Conservation (phyloP, 805 yeast species). For the Wickerhamomyces subpelliculosus region DNA sequence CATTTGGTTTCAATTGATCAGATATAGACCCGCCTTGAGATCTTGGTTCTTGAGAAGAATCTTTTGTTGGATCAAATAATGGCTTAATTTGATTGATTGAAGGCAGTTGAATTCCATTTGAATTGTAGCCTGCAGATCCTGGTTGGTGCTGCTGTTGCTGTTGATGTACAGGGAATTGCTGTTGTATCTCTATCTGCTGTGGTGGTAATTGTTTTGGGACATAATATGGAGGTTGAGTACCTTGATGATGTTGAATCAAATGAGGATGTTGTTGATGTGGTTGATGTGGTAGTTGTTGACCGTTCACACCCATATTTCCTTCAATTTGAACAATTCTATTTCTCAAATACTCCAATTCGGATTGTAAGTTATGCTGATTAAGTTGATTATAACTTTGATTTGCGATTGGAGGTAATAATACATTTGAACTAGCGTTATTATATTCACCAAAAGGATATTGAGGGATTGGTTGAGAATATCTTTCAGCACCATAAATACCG, state of each 20-base stretch:
- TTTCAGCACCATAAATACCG: neutral
- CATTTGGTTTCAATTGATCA: neutral
- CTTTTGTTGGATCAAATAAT: neutral
- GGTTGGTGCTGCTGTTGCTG: no score
- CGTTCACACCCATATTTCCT: conserved; percentile 1
- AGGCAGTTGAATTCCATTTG: neutral
- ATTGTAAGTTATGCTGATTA: conserved; percentile 7
- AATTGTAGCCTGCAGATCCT: neutral
- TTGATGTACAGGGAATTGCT: neutral
- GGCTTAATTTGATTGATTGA: neutral
- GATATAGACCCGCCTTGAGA: no score
- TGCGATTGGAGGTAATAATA: neutral
- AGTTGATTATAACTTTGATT: conserved; percentile 9
- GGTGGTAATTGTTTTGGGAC: no score
- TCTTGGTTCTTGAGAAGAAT: neutral
- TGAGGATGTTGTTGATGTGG: neutral
- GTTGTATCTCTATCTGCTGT: neutral
- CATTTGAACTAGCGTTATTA: neutral
- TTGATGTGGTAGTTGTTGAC: neutral
- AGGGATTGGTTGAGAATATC: no score
- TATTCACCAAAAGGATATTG: neutral
- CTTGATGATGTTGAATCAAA: neutral
- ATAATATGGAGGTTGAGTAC: no score
- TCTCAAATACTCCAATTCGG: conserved; percentile 9
- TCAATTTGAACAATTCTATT: conserved; percentile 10